Evolutionary conservation across 2,329 filamentous ascomycete genomes (phyloP).

Genomic region (Polytolypa hystricis): DNA sequence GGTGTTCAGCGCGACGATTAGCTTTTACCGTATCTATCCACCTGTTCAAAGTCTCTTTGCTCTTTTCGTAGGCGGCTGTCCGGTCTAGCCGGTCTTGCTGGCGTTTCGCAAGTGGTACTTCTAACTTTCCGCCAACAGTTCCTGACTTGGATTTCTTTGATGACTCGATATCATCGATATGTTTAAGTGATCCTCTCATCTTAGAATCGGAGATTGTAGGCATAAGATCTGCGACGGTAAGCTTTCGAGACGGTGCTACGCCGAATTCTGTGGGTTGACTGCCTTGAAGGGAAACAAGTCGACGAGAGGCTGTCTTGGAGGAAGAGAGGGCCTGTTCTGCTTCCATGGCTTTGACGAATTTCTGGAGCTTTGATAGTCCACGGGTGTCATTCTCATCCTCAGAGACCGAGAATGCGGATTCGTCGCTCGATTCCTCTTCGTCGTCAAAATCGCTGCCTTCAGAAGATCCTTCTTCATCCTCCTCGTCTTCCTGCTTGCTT

Average conservation of each 20-base stretch:
- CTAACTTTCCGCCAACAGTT: constrained; percentile 57
- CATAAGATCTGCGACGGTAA: constrained; percentile 66
- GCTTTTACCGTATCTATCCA: constrained; percentile 95
- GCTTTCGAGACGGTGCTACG: constrained; percentile 50
- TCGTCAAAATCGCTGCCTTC: constrained; percentile 32
- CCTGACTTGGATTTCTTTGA: constrained; percentile 40
- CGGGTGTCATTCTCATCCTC: constrained; percentile 39
- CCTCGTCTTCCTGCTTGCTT: constrained; percentile 22
- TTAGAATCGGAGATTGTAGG: constrained; percentile 60
- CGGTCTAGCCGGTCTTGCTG: constrained; percentile 81
- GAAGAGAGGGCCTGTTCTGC: constrained; percentile 25
- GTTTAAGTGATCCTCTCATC: constrained; percentile 68
- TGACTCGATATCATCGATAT: constrained; percentile 39
- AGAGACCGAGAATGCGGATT: constrained; percentile 40
- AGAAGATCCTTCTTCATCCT: constrained; percentile 33
- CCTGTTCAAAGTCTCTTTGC: constrained; percentile 76
- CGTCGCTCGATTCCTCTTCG: constrained; percentile 38
- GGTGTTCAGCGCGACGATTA: constrained; percentile 81
- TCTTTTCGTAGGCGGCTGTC: constrained; percentile 73
- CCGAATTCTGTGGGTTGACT: constrained; percentile 51
- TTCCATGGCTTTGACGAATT: constrained; percentile 56
- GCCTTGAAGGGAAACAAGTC: constrained; percentile 44
- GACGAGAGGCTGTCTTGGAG: constrained; percentile 20
- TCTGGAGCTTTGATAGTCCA: constrained; percentile 54
- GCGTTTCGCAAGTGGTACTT: constrained; percentile 70